Percentiles rank a stretch among this genome's conserved stretches.
phyloP scores from a whole-genome alignment of 306 rosid genomes.

The Cicer bijugum region DNA sequence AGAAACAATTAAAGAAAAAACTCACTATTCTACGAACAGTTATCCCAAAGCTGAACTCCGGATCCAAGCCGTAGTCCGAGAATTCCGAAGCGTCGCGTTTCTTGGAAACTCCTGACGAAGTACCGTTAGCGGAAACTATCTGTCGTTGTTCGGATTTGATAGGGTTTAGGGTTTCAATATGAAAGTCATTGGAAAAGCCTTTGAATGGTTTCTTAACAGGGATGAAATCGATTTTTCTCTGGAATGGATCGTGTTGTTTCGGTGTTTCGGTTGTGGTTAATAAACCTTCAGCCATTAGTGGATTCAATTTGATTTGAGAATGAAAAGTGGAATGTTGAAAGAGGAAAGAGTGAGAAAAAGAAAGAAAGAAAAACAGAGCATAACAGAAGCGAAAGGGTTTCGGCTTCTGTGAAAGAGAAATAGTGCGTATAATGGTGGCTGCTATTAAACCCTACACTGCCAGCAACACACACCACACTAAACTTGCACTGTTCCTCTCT shows the following conservation, averaged over 20 bases:
- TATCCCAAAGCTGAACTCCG: conserved; percentile 83
- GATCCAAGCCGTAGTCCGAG: conserved; percentile 76
- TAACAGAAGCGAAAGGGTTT: conserved; percentile 16
- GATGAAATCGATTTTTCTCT: conserved; percentile 60
- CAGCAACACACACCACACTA: neutral
- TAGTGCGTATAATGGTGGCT: neutral
- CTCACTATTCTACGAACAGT: conserved; percentile 87
- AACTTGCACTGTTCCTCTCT: too few species aligned
- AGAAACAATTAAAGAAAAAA: neutral
- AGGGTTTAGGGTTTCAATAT: conserved; percentile 83
- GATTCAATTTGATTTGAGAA: neutral
- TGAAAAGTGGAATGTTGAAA: too few species aligned
- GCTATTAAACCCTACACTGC: conserved; percentile 78
- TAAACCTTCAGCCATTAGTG: conserved; percentile 49
- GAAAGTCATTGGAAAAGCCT: conserved; percentile 68
- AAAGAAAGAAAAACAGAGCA: conserved; percentile 26
- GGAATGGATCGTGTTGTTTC: conserved; percentile 40
- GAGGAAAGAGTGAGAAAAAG: neutral
- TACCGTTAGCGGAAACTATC: conserved; percentile 21
- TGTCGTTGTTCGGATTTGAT: conserved; percentile 45
- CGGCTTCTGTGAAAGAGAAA: conserved; percentile 59
- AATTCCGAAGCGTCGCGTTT: conserved; percentile 66
- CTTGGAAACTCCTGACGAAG: conserved; percentile 43
- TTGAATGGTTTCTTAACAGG: conserved; percentile 60
- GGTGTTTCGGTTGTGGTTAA: conserved; percentile 26